A percentile compares a stretch with the other conserved stretches of the same genome.
Evolutionary conservation across 352 stramenopile genomes (phyloP).

Genomic region (Pythium diclinum): DNA sequence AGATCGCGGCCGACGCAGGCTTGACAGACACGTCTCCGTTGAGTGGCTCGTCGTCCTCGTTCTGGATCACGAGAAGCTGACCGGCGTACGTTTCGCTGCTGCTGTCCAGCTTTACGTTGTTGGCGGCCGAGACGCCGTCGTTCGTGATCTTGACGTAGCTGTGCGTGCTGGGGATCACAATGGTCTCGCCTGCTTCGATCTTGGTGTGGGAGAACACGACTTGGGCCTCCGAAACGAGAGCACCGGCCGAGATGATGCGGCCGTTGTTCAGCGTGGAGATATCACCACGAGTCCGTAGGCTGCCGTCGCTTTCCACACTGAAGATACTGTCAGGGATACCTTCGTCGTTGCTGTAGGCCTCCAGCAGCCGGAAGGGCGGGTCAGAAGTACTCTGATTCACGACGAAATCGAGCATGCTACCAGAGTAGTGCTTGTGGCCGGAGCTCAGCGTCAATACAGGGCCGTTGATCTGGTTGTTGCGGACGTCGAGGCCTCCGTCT

Average conservation of each 20-base stretch:
- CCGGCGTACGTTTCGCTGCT: slow-evolving; percentile 39
- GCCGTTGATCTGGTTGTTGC: slow-evolving; percentile 43
- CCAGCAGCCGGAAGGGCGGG: slow-evolving; percentile 48
- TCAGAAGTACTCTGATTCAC: slow-evolving; percentile 30
- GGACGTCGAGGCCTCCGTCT: slow-evolving; percentile 54
- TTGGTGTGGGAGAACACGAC: slow-evolving; percentile 46
- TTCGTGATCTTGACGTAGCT: slow-evolving; percentile 69
- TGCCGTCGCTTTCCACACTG: slow-evolving; percentile 46
- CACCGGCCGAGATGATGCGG: slow-evolving; percentile 45
- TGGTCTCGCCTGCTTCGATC: slow-evolving; percentile 33
- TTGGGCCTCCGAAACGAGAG: slow-evolving; percentile 52
- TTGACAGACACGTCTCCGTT: slow-evolving; percentile 49
- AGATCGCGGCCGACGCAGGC: slow-evolving; percentile 50
- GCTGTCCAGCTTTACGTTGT: slow-evolving; percentile 41
- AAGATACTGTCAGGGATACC: slow-evolving; percentile 29
- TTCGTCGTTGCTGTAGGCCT: slow-evolving; percentile 22
- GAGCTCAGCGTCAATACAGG: slow-evolving; percentile 43
- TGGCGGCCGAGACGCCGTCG: slow-evolving; percentile 38
- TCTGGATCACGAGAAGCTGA: slow-evolving; percentile 74
- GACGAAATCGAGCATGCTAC: slow-evolving; percentile 48
- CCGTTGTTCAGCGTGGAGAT: slow-evolving; percentile 43
- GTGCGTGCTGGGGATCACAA: slow-evolving; percentile 54
- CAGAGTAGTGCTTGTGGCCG: slow-evolving; percentile 47
- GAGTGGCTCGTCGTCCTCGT: slow-evolving; percentile 59
- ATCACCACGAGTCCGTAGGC: slow-evolving; percentile 47